Base-by-base conservation (phyloP, 306 rosid genomes). In the Lathyrus tuberosus region DNA sequence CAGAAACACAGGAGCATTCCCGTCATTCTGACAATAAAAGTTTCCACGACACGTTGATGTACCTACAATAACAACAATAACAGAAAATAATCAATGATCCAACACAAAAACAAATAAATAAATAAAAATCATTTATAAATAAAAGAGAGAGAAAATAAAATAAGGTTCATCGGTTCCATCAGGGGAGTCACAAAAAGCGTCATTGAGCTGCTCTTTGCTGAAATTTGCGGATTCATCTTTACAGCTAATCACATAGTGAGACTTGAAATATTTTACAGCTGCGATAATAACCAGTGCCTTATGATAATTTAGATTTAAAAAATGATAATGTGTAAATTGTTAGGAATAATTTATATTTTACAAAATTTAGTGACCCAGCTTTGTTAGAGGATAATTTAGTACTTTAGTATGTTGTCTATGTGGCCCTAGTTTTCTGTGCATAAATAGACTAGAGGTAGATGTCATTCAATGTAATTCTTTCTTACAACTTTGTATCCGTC, bases 151-250 rank as follows among this genome's bases (percentile, higher is more conserved):
- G 33, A 63, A 18, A 75, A 18, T 2, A 8, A 40, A 30, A 95
- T 97, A 97, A 54, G 99, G 99, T 54, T 95, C 99, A 75, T 91
- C 99, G 28, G 99, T 86, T 76, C 97, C 97, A 72, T 95, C 97
- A 15, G 82, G 79, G 68, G 97, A 95, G 52, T 95, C 99, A 71
- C 99, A 95, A 80, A 80, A 95, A 74, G 91, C 85, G 22, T 95
- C 99, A 58, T 95, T 95, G 78, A 95, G 95, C 83, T 95, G 97
- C 7, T 76, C 75, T 72, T 76, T 84, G 79, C 67, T 80, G 84
- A 95, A 95, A 69, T 87, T 84, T 72, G 81, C 81, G 38, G 95
- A 89, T 79, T 97, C 97, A 22, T 91, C 95, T 79, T 72, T 87
- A 75, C 99, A 95, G 62, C 67, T 86, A 6, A 95, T 81, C 40